Percentiles rank a stretch among this genome's conserved stretches.
phyloP scores from a whole-genome alignment of 2,329 filamentous ascomycete species.

The Fusarium neocosmosporiellum region DNA sequence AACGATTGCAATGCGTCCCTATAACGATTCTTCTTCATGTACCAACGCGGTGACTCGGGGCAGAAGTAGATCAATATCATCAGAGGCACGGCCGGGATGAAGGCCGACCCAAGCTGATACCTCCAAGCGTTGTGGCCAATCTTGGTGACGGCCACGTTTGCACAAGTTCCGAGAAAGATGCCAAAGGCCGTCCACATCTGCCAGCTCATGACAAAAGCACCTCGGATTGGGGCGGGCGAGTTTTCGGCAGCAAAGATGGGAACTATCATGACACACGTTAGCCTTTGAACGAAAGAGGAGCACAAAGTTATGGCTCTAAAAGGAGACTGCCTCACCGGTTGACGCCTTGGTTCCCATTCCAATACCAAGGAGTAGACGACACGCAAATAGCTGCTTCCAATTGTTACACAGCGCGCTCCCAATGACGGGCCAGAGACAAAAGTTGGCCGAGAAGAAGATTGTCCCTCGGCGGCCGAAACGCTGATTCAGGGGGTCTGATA shows the following conservation, averaged over 20 bases:
- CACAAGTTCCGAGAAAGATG: slow-evolving; percentile 70
- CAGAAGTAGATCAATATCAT: slow-evolving; percentile 72
- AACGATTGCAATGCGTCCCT: slow-evolving; percentile 69
- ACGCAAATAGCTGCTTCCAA: slow-evolving; percentile 78
- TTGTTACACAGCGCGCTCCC: slow-evolving; percentile 77
- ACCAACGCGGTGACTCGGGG: slow-evolving; percentile 73
- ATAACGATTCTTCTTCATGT: slow-evolving; percentile 74
- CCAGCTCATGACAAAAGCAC: slow-evolving; percentile 86
- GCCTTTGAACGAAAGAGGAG: not conserved
- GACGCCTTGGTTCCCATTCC: slow-evolving; percentile 81
- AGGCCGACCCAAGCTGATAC: slow-evolving; percentile 72
- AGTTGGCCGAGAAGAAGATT: slow-evolving; percentile 80
- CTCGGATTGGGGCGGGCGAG: slow-evolving; percentile 75
- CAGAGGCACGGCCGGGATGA: slow-evolving; percentile 69
- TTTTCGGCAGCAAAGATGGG: slow-evolving; percentile 83
- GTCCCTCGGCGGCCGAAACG: slow-evolving; percentile 57
- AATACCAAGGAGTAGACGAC: slow-evolving; percentile 79
- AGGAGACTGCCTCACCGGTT: slow-evolving; percentile 53
- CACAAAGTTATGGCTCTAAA: not conserved
- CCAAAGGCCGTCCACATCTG: slow-evolving; percentile 75
- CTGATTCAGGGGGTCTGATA: slow-evolving; percentile 71
- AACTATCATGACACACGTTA: slow-evolving; percentile 59
- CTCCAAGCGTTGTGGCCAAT: slow-evolving; percentile 63
- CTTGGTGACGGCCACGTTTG: slow-evolving; percentile 62
- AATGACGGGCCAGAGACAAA: slow-evolving; percentile 76